Evolutionary conservation across 2,329 filamentous ascomycete species (phyloP).

Genomic region (Colletotrichum liaoningense): DNA sequence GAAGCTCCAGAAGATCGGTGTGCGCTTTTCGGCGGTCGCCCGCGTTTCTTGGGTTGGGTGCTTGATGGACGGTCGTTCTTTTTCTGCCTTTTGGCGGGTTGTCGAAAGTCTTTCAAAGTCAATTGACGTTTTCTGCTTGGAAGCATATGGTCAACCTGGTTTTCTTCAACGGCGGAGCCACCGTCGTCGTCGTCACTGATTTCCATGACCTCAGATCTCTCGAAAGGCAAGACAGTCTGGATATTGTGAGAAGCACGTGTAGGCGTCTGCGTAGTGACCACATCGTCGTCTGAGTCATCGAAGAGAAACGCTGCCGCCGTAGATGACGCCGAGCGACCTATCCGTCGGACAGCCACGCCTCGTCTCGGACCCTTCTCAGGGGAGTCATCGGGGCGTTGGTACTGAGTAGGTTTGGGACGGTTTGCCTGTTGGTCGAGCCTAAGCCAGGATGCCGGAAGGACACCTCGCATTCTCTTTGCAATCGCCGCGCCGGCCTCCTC

Average conservation of each 20-base stretch:
- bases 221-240: not conserved
- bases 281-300: conserved; percentile 59
- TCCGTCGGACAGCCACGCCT: conserved; percentile 62
- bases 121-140: conserved; percentile 54
- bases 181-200: conserved; percentile 47
- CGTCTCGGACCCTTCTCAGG: conserved; percentile 54
- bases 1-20: not conserved
- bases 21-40: not conserved
- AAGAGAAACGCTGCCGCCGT: conserved; percentile 43
- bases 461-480: conserved; percentile 64
- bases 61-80: conserved; percentile 36
- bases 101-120: conserved; percentile 42
- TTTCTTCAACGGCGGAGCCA: conserved; percentile 60
- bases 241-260: not conserved
- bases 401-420: conserved; percentile 43
- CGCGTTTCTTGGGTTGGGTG: conserved; percentile 42
- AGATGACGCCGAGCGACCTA: conserved; percentile 40
- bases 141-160: conserved; percentile 64
- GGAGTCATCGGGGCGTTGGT: conserved; percentile 44
- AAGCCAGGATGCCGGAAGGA: conserved; percentile 76
- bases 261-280: not conserved
- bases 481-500: conserved; percentile 56
- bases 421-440: conserved; percentile 64
- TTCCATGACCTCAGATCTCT: not conserved
- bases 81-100: conserved; percentile 39